Conservation (phyloP, 2,329 filamentous ascomycete species). For the Nannizziopsis barbatae region DNA sequence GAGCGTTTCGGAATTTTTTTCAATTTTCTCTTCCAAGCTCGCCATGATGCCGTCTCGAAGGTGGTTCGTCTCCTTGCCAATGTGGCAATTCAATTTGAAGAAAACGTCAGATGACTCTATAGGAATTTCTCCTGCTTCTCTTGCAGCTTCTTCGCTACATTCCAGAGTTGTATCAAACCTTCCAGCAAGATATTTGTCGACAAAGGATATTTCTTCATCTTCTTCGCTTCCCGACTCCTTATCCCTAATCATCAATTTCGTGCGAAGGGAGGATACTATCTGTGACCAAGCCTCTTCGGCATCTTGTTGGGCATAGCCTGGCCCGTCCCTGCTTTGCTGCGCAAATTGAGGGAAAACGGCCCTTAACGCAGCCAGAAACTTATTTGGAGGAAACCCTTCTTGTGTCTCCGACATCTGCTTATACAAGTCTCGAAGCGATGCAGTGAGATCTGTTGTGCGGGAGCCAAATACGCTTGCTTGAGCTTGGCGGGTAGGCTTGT, state of each 20-base stretch:
- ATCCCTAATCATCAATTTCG: constrained; percentile 60
- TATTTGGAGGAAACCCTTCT: constrained; percentile 68
- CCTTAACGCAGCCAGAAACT: constrained; percentile 72
- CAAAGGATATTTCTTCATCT: constrained; percentile 54
- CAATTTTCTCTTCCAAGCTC: constrained; percentile 74
- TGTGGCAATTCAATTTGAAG: constrained; percentile 92
- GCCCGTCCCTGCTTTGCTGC: constrained; percentile 68
- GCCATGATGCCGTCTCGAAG: constrained; percentile 76
- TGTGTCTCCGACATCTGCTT: constrained; percentile 83
- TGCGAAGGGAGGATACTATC: constrained; percentile 70
- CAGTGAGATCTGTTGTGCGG: constrained; percentile 58
- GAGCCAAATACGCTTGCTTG: constrained; percentile 45
- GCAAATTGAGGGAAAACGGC: constrained; percentile 82
- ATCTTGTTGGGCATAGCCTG: constrained; percentile 92
- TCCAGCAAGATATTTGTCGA: constrained; percentile 84
- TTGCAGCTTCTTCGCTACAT: constrained; percentile 71
- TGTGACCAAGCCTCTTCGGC: constrained; percentile 98
- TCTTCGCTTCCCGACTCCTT: constrained; percentile 27
- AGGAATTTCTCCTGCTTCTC: constrained; percentile 60
- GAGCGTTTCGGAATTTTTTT: constrained; percentile 73
- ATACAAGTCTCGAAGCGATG: constrained; percentile 70
- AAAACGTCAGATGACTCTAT: constrained; percentile 62
- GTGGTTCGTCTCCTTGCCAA: constrained; percentile 76
- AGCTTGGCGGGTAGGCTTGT: constrained; percentile 33
- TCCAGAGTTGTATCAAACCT: constrained; percentile 66